Evolutionary conservation across 1,284 basidiomycete species (phyloP).

Genomic region (Porodaedalea pini): DNA sequence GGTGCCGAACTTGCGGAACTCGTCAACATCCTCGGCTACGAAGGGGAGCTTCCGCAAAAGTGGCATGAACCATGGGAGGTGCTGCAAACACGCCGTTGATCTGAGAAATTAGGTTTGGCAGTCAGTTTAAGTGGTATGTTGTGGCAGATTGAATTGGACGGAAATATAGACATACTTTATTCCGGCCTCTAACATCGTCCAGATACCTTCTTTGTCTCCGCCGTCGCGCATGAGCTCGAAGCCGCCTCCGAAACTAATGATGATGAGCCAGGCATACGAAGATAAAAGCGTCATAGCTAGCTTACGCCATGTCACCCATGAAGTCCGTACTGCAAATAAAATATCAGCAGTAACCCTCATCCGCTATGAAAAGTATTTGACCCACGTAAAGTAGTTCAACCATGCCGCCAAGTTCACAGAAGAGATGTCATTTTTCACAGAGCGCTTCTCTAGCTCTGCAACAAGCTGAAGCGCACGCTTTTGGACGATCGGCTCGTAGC

Average conservation of each 20-base stretch:
- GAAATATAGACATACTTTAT: slow-evolving; percentile 2
- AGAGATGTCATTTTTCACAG: neutral
- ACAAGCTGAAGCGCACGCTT: slow-evolving; percentile 34
- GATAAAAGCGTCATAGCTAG: neutral
- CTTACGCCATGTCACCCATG: slow-evolving; percentile 37
- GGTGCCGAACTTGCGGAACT: neutral
- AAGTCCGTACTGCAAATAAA: slow-evolving; percentile 34
- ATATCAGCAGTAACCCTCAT: slow-evolving; percentile 33
- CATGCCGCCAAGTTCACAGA: slow-evolving; percentile 33
- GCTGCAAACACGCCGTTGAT: slow-evolving; percentile 4
- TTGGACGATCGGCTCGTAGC: too few relatives aligned
- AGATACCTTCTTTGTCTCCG: slow-evolving; percentile 20
- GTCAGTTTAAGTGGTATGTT: too few relatives aligned
- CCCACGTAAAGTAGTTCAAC: slow-evolving; percentile 22
- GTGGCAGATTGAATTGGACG: neutral
- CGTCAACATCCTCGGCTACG: neutral
- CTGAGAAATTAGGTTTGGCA: slow-evolving; percentile 1
- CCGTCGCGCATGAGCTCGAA: slow-evolving; percentile 29
- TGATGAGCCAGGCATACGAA: neutral
- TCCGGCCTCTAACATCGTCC: slow-evolving; percentile 4
- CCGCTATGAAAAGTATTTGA: slow-evolving; percentile 9
- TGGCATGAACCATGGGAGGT: slow-evolving; percentile 13
- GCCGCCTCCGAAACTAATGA: slow-evolving; percentile 30
- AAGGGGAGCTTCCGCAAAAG: neutral
- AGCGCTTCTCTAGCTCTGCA: slow-evolving; percentile 25